phyloP scores from a whole-genome alignment of 768 basidiomycete species.

The Phlebiopsis flavidoalba region DNA sequence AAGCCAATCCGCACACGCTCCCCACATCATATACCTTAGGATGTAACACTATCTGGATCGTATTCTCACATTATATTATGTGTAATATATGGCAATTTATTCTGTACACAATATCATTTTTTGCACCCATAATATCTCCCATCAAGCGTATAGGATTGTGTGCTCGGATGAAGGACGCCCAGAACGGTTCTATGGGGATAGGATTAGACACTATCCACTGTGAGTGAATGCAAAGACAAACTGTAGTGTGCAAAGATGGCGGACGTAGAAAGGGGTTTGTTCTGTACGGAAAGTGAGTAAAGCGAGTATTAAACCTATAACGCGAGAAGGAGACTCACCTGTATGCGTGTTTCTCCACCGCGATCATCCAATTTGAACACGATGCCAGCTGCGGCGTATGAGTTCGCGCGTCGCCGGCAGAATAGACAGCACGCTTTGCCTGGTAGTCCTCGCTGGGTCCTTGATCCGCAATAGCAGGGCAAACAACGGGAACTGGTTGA shows the following conservation, averaged over 20 bases:
- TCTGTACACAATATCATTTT: not conserved
- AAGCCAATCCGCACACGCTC: too few relatives aligned
- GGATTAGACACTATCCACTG: not conserved
- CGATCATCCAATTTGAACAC: not conserved
- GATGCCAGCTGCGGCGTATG: not conserved
- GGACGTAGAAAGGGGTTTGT: not conserved
- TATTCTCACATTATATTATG: not conserved
- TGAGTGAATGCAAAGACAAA: not conserved
- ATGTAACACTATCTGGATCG: not conserved
- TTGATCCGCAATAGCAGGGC: constrained; percentile 79
- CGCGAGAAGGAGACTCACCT: not conserved
- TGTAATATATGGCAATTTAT: not conserved
- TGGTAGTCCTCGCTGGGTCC: constrained; percentile 77
- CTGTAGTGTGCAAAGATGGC: constrained; percentile 1
- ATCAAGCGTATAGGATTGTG: constrained; percentile 2
- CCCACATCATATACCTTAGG: too few relatives aligned
- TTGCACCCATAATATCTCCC: not conserved
- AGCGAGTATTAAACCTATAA: not conserved
- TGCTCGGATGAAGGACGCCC: not conserved
- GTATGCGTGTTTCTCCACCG: not conserved
- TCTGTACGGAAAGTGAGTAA: not conserved
- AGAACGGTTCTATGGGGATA: not conserved
- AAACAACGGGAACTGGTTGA: constrained; percentile 94
- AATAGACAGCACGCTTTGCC: constrained; percentile 39
- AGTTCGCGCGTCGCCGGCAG: not conserved